phyloP scores from a whole-genome alignment of 495 filamentous ascomycete genomes.

The Penicillium paxilli region DNA sequence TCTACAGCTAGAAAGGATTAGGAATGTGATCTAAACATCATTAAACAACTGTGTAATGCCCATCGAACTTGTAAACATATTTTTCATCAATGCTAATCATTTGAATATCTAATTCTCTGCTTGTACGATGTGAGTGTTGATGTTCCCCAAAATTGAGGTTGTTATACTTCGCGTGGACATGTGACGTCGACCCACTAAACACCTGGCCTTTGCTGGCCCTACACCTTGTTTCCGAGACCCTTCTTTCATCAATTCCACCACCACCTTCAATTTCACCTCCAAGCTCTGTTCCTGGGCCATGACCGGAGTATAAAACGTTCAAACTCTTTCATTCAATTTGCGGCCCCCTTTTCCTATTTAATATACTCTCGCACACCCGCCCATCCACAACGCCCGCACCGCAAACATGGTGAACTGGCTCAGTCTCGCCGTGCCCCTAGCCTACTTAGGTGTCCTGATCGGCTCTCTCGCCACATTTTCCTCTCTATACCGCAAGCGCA shows the following conservation, averaged over 20 bases:
- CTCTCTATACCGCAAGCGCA: constrained; percentile 87
- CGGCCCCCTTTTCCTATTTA: neutral
- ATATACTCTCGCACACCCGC: constrained; percentile 7
- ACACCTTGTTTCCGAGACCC: constrained; percentile 1
- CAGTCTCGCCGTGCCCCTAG: constrained; percentile 75
- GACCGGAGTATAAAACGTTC: constrained; percentile 4
- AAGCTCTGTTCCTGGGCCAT: constrained; percentile 1
- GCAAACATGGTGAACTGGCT: constrained; percentile 65
- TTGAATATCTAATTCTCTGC: too few relatives aligned
- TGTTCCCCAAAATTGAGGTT: too few relatives aligned
- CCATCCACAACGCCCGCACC: constrained; percentile 10
- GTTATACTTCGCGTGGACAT: constrained; percentile 21
- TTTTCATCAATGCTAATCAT: too few relatives aligned
- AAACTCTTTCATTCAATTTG: neutral
- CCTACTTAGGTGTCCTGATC: constrained; percentile 82
- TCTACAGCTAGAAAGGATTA: constrained; percentile 2
- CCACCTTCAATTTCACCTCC: neutral
- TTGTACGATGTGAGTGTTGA: too few relatives aligned
- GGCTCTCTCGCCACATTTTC: constrained; percentile 91
- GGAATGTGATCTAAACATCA: neutral
- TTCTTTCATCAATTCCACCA: constrained; percentile 7
- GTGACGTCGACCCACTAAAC: constrained; percentile 33
- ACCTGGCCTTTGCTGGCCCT: constrained; percentile 29
- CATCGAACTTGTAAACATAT: too few relatives aligned
- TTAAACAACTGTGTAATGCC: neutral